phyloP scores from a whole-genome alignment of 495 filamentous ascomycete genomes.

The Cudoniella acicularis region DNA sequence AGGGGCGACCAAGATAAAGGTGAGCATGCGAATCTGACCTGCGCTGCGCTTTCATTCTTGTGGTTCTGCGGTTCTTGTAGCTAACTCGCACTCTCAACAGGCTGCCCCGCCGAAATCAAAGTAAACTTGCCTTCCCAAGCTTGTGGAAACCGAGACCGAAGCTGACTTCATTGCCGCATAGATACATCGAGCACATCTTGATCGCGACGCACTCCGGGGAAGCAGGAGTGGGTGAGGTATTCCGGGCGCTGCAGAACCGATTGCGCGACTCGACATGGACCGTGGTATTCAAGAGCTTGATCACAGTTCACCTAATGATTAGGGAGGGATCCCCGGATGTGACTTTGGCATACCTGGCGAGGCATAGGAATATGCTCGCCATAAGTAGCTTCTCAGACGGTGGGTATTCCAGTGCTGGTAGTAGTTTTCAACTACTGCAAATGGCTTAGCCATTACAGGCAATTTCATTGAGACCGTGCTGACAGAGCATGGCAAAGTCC shows the following conservation, averaged over 20 bases:
- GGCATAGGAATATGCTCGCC: slow-evolving; percentile 78
- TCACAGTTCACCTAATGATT: slow-evolving; percentile 96
- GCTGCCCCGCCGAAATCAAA: slow-evolving; percentile 97
- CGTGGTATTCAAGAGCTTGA: slow-evolving; percentile 89
- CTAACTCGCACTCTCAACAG: slow-evolving; percentile 39
- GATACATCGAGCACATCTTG: slow-evolving; percentile 95
- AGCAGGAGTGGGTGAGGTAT: slow-evolving; percentile 92
- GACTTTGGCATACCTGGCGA: slow-evolving; percentile 79
- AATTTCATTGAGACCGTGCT: slow-evolving; percentile 20
- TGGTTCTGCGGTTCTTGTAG: slow-evolving; percentile 3
- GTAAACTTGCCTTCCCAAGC: slow-evolving; percentile 17
- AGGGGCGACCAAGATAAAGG: slow-evolving; percentile 93
- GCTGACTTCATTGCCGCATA: slow-evolving; percentile 13
- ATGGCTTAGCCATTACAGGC: slow-evolving; percentile 11
- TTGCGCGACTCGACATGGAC: slow-evolving; percentile 98
- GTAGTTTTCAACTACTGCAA: background rate
- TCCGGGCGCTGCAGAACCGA: slow-evolving; percentile 81
- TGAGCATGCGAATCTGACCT: slow-evolving; percentile 31
- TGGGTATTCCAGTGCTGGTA: slow-evolving; percentile 40
- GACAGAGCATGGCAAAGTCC: slow-evolving; percentile 54
- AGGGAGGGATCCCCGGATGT: slow-evolving; percentile 89
- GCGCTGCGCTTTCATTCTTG: background rate
- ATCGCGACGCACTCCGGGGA: slow-evolving; percentile 94
- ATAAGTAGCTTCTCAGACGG: slow-evolving; percentile 91
- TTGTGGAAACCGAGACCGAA: background rate